phyloP scores from a whole-genome alignment of 345 rosid species.

The Limnanthes douglasii region DNA sequence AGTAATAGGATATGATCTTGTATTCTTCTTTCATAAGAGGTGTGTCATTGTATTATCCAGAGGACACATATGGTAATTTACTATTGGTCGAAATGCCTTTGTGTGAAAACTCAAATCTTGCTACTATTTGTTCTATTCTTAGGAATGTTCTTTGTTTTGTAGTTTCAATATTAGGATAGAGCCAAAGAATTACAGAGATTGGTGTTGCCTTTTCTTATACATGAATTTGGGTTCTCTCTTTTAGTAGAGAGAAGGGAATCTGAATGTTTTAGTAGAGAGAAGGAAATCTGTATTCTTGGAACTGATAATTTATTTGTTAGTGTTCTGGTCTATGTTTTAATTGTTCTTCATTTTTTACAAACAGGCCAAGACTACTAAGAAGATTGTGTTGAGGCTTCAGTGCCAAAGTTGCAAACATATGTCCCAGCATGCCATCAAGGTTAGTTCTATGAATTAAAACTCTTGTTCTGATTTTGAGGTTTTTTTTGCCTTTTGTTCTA shows the following conservation, averaged over 20 bases:
- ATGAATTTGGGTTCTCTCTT: neutral
- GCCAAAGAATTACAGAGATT: too few relatives aligned
- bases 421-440: conserved; percentile 77
- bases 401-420: conserved; percentile 86
- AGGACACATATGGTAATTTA: too few relatives aligned
- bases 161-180: neutral
- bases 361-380: conserved; percentile 86
- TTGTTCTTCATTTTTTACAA: neutral
- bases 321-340: neutral
- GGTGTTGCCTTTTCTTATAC: neutral
- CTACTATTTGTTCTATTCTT: too few relatives aligned
- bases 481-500: too few relatives aligned
- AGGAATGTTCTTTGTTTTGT: too few relatives aligned
- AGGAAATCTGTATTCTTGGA: neutral
- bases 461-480: neutral
- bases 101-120: too few relatives aligned
- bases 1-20: too few relatives aligned
- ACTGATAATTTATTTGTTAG: neutral
- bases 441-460: neutral
- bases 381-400: conserved; percentile 79
- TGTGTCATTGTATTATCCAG: too few relatives aligned
- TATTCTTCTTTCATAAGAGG: too few relatives aligned
- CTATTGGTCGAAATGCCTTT: too few relatives aligned
- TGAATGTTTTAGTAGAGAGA: too few relatives aligned
- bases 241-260: too few relatives aligned